Conservation (phyloP, 371 early-diverging fungal species). For the Haplosporangium sp. region DNA sequence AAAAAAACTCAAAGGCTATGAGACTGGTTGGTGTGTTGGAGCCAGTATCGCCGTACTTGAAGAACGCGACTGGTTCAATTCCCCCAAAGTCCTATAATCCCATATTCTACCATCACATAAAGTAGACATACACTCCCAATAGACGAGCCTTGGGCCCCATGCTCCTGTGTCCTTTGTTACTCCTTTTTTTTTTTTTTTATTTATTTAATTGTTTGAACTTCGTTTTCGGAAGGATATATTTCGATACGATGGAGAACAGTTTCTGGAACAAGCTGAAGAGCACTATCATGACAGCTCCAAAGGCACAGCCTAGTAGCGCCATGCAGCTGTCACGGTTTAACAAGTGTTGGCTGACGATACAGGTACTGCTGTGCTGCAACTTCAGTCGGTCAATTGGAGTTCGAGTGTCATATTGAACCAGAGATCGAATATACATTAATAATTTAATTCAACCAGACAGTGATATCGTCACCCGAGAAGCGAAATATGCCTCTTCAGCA, state of each 20-base stretch:
- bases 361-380: conserved; percentile 56
- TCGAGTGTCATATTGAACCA: no score
- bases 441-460: conserved; percentile 58
- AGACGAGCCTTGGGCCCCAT: not conserved
- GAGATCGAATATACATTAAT: not conserved
- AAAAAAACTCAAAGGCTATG: conserved; percentile 91
- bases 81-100: not conserved
- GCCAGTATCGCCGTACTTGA: conserved; percentile 86
- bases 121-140: no score
- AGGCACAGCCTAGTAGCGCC: conserved; percentile 70
- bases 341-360: conserved; percentile 79
- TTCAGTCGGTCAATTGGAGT: not conserved
- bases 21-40: conserved; percentile 98
- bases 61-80: conserved; percentile 56
- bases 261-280: conserved; percentile 57
- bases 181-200: not conserved
- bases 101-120: no score
- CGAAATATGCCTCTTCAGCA: conserved; percentile 69
- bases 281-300: conserved; percentile 71
- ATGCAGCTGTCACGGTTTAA: conserved; percentile 81
- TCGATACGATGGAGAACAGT: conserved; percentile 26
- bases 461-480: conserved; percentile 68
- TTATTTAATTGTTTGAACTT: not conserved
- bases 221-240: not conserved
- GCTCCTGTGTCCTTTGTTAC: not conserved